Evolutionary conservation across 2,329 filamentous ascomycete genomes (phyloP).

Genomic region (Epichloe coenophiala): DNA sequence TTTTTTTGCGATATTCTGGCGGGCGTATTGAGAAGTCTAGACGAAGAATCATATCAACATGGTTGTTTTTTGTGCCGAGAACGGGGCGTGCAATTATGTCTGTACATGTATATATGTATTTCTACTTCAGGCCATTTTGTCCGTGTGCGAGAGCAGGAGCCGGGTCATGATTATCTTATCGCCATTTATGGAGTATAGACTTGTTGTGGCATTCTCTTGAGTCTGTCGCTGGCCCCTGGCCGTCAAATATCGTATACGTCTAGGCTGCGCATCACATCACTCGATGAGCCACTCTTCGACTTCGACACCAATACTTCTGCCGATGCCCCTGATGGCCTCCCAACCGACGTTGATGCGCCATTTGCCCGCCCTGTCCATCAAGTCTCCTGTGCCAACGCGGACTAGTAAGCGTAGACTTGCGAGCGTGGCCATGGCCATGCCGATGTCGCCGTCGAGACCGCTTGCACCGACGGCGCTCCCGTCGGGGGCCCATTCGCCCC

Average conservation of each 20-base stretch:
- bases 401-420: conserved; percentile 56
- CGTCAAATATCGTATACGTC: too few relatives aligned
- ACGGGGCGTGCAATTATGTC: not conserved
- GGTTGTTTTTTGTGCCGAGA: not conserved
- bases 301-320: conserved; percentile 63
- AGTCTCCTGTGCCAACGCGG: conserved; percentile 48
- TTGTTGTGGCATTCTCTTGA: too few relatives aligned
- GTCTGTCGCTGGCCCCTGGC: too few relatives aligned
- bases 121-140: not conserved
- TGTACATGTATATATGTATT: not conserved
- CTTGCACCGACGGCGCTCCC: conserved; percentile 14
- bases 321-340: conserved; percentile 60
- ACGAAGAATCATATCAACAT: not conserved
- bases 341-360: conserved; percentile 71
- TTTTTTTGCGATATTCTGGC: not conserved
- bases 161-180: too few relatives aligned
- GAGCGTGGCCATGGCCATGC: conserved; percentile 57
- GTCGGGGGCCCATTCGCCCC: conserved; percentile 36
- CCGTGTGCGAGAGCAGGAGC: too few relatives aligned
- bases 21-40: too few relatives aligned
- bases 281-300: conserved; percentile 65
- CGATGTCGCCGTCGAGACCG: conserved; percentile 40
- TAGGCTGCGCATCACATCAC: conserved; percentile 17
- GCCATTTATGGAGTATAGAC: too few relatives aligned
- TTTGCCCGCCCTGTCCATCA: conserved; percentile 54